Conservation (phyloP, 1,284 basidiomycete species). For the Neolentinus lepideus region DNA sequence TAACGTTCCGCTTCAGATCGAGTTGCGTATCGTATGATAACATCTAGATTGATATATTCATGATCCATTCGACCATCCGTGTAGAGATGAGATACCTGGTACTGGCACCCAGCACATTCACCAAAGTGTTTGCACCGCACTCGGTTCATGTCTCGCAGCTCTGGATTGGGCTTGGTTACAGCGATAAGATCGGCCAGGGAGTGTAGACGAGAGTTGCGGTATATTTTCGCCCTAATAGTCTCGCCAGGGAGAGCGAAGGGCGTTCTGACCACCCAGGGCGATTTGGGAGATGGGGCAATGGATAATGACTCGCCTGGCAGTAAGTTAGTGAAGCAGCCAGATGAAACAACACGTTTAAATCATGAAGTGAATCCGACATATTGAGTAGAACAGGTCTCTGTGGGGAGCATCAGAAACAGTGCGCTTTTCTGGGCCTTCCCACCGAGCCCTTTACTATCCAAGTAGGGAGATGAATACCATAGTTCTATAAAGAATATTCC, state of each 20-base stretch:
- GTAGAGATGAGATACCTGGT: constrained; percentile 42
- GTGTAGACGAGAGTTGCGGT: constrained; percentile 57
- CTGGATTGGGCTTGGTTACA: constrained; percentile 51
- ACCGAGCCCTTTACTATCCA: not conserved
- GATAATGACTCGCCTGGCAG: constrained; percentile 68
- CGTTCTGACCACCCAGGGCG: constrained; percentile 73
- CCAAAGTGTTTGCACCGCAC: constrained; percentile 86
- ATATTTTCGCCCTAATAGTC: constrained; percentile 64
- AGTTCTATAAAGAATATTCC: constrained; percentile 1
- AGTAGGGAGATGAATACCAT: not conserved
- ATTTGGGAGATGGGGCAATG: constrained; percentile 35
- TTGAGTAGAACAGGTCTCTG: too few species aligned
- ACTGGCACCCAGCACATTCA: constrained; percentile 73
- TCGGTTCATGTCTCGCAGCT: constrained; percentile 56
- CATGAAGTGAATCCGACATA: too few species aligned
- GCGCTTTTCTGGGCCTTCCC: not conserved
- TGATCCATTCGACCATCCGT: not conserved
- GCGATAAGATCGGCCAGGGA: constrained; percentile 75
- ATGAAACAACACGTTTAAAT: not conserved
- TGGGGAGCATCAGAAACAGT: too few species aligned
- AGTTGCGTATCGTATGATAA: constrained; percentile 86
- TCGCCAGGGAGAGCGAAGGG: constrained; percentile 85
- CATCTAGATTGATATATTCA: constrained; percentile 47
- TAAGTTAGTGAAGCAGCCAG: not conserved
- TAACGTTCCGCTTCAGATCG: constrained; percentile 78